Evolutionary conservation across 2,329 filamentous ascomycete species (phyloP), one percentile per base, ranked within the genome.

Genomic region (Stylonectria norvegica): DNA sequence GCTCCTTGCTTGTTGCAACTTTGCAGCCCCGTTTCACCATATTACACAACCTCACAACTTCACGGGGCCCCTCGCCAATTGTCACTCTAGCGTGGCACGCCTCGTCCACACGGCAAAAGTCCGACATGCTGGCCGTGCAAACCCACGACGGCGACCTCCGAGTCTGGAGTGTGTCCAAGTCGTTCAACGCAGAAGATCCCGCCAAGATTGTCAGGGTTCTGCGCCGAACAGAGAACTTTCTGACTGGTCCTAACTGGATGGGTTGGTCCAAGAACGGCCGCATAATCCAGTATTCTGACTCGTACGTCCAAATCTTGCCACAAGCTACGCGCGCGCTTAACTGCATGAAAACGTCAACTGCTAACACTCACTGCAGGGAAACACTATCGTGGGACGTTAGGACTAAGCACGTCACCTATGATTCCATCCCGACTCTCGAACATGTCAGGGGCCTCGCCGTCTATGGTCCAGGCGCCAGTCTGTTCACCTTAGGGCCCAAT

Each of bases 211-310:
- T 97, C 44, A 78, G 93, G 47, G 83, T 94, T 19, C 70, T 98
- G 34, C 91, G 88, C 62, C 78, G 86, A 55, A 82, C 82, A 6
- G 89, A 95, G 46, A 82, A 82, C 50, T 82, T 78, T 51, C 70
- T 80, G 22, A 69, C 80, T 3, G 89, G 89, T 1, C 85, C 87
- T 25, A 95, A 95, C 61, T 98, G 93, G 93, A 90, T 96, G 73
- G 86, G 83, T 15, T 98, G 93, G 93, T 97, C 93, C 0, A 97
- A 96, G 68, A 97, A 95, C 69, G 93, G 93, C 27, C 85, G 90
- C 52, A 89, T 98, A 50, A 82, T 98, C 49, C 93, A 98, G 66
- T 90, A 83, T 65, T 86, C 87, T 5, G 89, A 96, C 66, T 82
- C 84, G 90, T 95, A 73, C 70, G 87, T 79, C 39, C 28, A 20